These are phyloP conservation scores for Lactarius akahatsu DNA, from an alignment of 768 basidiomycete genomes.

Conservation along the genomic window DNA sequence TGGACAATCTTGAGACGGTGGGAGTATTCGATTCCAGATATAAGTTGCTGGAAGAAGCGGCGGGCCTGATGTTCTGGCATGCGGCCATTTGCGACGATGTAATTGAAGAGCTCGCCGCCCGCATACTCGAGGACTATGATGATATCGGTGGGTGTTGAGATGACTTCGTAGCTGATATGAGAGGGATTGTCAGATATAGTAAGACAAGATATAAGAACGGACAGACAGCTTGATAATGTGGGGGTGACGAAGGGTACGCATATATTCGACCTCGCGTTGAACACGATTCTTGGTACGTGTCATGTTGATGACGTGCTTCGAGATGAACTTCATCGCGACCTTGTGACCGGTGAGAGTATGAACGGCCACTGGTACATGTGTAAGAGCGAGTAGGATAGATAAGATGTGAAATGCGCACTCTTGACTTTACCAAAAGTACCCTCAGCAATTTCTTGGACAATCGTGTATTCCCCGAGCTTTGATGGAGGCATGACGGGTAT, in stretches of 20 bases:
- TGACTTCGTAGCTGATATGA: conserved; percentile 69
- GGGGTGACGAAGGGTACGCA: conserved; percentile 89
- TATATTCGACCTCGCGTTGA: conserved; percentile 94
- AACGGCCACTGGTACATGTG: conserved; percentile 66
- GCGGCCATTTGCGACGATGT: conserved; percentile 91
- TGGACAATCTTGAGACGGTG: conserved; percentile 97
- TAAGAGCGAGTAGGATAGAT: neutral
- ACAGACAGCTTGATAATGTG: conserved; percentile 97
- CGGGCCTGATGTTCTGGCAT: conserved; percentile 88
- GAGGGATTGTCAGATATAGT: conserved; percentile 13
- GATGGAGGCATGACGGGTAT: conserved; percentile 50
- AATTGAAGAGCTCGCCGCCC: conserved; percentile 96
- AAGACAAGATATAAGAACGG: conserved; percentile 18
- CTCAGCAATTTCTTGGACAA: conserved; percentile 86
- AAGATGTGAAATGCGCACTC: conserved; percentile 56
- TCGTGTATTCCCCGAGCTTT: conserved; percentile 88
- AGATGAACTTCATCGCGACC: conserved; percentile 98
- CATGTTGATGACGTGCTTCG: conserved; percentile 87
- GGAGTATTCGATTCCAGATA: conserved; percentile 95
- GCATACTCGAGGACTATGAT: conserved; percentile 99
- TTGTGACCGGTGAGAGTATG: conserved; percentile 94
- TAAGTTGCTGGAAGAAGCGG: conserved; percentile 97
- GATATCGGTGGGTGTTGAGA: conserved; percentile 92
- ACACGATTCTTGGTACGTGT: conserved; percentile 92
- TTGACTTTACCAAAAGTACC: conserved; percentile 99